Base-by-base conservation (phyloP, 2,329 filamentous ascomycete species). In the Byssothecium circinans region DNA sequence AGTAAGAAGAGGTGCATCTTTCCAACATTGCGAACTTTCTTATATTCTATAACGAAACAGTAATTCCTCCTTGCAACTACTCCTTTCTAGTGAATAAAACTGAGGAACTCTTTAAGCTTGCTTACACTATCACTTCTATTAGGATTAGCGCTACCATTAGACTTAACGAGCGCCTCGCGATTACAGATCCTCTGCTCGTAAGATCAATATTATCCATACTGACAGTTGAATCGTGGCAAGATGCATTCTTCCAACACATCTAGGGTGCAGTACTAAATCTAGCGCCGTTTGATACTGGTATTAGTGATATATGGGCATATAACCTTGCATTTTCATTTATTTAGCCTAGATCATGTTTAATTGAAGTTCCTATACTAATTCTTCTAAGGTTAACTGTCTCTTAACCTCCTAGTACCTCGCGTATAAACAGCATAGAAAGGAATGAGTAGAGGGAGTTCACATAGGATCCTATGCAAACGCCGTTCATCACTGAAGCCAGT, bases 21-120 rank as follows among this genome's bases (percentile, higher is more conserved):
- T 42, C 29, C 22, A 54, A 19, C 19, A 34, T 55, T 47, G 41
- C 19, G 37, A 45, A 41, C 36, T 18, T 55, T 53, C 50, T 53
- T 34, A 42, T 47, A 41, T 40, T 22, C 35, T 53, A 55, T 34
- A 55, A 55, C 17, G 29, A 43, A 43, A 36, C 43, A 38, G 41
- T 53, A 38, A 47, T 53, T 53, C 46, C 43, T 36, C 46, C 52
- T 50, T 53, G 43, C 34, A 53, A 55, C 22, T 52, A 55, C 49
- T 55, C 40, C 22, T 53, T 55, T 20, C 49, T 23, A 33, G 49
- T 53, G 18, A 40, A 40, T 33, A 44, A 2, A 38, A 45, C 34
- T 10, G 22, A 52, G 37, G 48, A 54, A 40, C 43, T 54, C 41
- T 53, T 54, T 37, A 33, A 52, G 3, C 33, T 52, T 29, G 38